Conservation (phyloP, 495 filamentous ascomycete species). For the Terfezia claveryi region DNA sequence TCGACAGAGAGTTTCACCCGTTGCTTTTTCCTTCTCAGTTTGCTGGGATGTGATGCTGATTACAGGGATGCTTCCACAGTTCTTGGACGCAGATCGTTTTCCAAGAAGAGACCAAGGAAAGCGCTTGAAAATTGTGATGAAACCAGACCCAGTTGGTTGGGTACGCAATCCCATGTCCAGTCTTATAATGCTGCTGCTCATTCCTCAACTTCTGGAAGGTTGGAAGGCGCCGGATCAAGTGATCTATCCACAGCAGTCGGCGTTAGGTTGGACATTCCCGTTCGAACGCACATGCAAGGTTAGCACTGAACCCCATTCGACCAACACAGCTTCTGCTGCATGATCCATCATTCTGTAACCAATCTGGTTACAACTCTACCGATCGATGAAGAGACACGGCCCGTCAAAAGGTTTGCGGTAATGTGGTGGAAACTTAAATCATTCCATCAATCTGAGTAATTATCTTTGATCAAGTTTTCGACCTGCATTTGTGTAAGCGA, state of each 20-base stretch:
- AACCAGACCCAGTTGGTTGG: background rate
- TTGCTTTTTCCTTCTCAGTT: no score
- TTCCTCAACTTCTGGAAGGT: background rate
- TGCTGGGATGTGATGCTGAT: no score
- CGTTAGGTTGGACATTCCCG: background rate
- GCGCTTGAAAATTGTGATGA: background rate
- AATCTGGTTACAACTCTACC: conserved; percentile 5
- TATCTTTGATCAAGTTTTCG: background rate
- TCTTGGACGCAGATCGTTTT: no score
- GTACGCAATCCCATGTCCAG: background rate
- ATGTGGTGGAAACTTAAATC: conserved; percentile 15
- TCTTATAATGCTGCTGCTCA: no score
- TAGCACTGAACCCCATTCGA: background rate
- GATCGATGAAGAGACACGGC: conserved; percentile 15
- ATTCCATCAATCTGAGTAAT: conserved; percentile 9
- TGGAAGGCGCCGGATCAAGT: background rate
- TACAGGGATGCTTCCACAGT: no score
- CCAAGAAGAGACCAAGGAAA: no score
- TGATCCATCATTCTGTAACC: background rate
- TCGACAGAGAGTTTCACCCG: no score
- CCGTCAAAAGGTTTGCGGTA: conserved; percentile 16
- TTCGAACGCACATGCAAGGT: background rate
- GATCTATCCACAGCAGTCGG: background rate
- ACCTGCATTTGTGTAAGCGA: no score
- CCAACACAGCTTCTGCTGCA: background rate